phyloP scores from a whole-genome alignment of 106 monocot species.

The Dactylorhiza incarnata region DNA sequence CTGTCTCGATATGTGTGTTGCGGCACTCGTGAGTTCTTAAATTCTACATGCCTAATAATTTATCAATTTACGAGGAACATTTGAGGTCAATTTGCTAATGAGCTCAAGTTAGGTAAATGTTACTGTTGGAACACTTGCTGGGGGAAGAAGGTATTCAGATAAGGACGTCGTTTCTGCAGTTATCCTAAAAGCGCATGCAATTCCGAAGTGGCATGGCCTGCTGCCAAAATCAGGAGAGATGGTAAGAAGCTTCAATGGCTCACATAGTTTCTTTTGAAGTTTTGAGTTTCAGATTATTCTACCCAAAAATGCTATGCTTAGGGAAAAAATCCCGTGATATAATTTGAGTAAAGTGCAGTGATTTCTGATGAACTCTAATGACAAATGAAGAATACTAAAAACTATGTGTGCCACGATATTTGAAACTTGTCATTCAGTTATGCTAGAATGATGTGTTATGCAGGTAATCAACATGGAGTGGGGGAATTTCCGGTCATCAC shows the following conservation, averaged over 20 bases:
- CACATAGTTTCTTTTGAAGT: background rate
- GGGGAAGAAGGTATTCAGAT: conserved; percentile 60
- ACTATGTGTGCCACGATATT: too few relatives aligned
- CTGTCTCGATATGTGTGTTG: conserved; percentile 51
- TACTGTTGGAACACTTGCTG: conserved; percentile 59
- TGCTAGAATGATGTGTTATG: background rate
- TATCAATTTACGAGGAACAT: background rate
- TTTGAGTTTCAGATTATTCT: background rate
- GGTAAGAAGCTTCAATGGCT: conserved; percentile 20
- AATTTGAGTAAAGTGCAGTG: too few relatives aligned
- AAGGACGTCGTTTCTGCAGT: conserved; percentile 56
- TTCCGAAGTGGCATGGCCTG: conserved; percentile 35
- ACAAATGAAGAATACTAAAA: too few relatives aligned
- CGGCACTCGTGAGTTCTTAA: conserved; percentile 44
- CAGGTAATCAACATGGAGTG: conserved; percentile 72
- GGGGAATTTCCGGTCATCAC: conserved; percentile 39
- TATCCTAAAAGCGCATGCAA: conserved; percentile 57
- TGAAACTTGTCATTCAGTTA: too few relatives aligned
- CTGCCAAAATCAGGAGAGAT: conserved; percentile 26
- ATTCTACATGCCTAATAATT: background rate
- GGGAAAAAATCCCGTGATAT: background rate
- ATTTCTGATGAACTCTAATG: too few relatives aligned
- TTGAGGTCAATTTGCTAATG: background rate
- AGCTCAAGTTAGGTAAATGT: conserved; percentile 48
- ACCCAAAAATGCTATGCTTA: background rate